A percentile compares a stretch with the other conserved stretches of the same genome.
phyloP scores from a whole-genome alignment of 2,329 filamentous ascomycete species.

The Paraconiothyrium sp. region DNA sequence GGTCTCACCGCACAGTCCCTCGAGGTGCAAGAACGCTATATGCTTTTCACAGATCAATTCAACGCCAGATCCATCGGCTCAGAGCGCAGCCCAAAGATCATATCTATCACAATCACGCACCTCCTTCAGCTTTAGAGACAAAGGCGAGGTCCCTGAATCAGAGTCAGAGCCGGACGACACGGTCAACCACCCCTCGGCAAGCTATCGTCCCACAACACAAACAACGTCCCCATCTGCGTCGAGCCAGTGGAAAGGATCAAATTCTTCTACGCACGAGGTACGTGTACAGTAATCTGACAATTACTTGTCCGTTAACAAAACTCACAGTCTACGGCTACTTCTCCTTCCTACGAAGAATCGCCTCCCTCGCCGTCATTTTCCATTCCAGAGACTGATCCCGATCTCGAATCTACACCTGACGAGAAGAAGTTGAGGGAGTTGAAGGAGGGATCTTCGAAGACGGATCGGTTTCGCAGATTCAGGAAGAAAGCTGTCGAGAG shows the following conservation, averaged over 20 bases:
- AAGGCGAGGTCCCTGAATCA: slow-evolving; percentile 37
- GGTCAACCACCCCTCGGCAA: slow-evolving; percentile 16
- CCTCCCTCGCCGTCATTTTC: slow-evolving; percentile 32
- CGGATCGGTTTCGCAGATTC: slow-evolving; percentile 2
- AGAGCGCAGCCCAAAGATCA: slow-evolving; percentile 8
- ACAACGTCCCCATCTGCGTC: slow-evolving; percentile 14
- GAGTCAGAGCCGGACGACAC: slow-evolving; percentile 30
- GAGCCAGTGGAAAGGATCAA: slow-evolving; percentile 12
- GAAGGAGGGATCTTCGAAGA: slow-evolving; percentile 21
- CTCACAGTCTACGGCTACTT: slow-evolving; percentile 26
- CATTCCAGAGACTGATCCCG: slow-evolving; percentile 40
- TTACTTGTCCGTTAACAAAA: slow-evolving; percentile 19
- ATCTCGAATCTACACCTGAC: slow-evolving; percentile 10
- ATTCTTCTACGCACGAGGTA: slow-evolving; percentile 21
- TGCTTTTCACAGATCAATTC: neutral
- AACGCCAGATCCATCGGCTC: neutral
- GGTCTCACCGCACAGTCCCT: slow-evolving; percentile 27
- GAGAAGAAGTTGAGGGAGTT: slow-evolving; percentile 22
- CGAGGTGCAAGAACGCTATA: slow-evolving; percentile 32
- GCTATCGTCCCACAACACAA: slow-evolving; percentile 38
- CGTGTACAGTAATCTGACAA: neutral
- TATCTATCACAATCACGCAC: slow-evolving; percentile 22
- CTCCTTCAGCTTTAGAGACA: slow-evolving; percentile 1
- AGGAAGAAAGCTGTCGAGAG: slow-evolving; percentile 3
- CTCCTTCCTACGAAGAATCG: slow-evolving; percentile 20